A percentile compares a stretch with the other conserved stretches of the same genome.
Conservation (phyloP, 441 rosid species). For the Bruguiera hainesii region DNA sequence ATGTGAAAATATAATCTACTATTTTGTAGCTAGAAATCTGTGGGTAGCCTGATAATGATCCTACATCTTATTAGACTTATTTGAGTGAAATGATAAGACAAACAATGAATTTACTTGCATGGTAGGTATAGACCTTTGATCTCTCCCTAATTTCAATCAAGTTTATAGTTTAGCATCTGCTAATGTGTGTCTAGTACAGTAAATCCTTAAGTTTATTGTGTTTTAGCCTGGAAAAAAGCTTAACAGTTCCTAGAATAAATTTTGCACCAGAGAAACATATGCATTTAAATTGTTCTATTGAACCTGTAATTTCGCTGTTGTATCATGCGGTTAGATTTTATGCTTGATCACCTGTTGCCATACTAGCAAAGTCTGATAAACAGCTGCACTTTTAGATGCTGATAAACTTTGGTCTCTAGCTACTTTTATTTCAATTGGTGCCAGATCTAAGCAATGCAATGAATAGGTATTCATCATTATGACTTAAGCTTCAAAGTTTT, state of each 20-base stretch:
- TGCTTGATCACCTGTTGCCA: constrained; percentile 4
- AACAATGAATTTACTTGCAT: neutral
- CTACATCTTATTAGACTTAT: neutral
- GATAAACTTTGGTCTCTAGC: neutral
- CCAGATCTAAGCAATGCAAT: neutral
- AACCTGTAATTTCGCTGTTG: no score
- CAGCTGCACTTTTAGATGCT: neutral
- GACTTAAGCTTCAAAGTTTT: neutral
- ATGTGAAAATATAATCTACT: neutral
- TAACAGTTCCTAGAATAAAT: neutral
- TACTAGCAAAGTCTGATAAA: neutral
- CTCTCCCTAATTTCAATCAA: neutral
- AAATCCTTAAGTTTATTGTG: neutral
- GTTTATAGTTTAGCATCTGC: neutral
- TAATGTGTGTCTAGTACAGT: neutral
- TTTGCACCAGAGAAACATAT: neutral
- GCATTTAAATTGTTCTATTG: no score
- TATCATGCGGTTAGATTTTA: neutral
- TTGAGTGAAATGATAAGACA: no score
- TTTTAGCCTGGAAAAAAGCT: neutral
- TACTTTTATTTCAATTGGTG: neutral
- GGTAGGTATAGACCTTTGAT: neutral
- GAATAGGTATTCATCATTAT: neutral
- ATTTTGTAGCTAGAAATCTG: neutral
- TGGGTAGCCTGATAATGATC: neutral